Evolutionary conservation across 2,329 filamentous ascomycete species (phyloP), one percentile per base, ranked within the genome.

Genomic region (Botrytis paeoniae): DNA sequence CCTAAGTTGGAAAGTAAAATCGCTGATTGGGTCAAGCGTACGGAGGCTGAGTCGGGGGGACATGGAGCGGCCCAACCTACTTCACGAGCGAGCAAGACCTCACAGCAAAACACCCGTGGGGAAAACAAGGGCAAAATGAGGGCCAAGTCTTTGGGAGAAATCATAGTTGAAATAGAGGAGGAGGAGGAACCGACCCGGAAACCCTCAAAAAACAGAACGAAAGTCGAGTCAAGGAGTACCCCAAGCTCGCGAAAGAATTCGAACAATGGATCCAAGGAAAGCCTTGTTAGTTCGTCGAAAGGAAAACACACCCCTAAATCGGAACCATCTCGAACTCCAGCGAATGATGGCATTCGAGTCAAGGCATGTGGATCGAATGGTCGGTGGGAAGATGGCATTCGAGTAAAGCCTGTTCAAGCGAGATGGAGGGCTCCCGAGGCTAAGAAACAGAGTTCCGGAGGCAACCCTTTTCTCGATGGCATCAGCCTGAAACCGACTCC

Each of bases 1-100:
- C 88, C 88, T 4, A 81, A 86, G 0, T 84, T 89, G 6, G 84
- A 88, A 64, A 87, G 83, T 76, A 91, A 90, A 80, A 87, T 91
- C 75, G 86, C 87, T 75, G 86, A 89, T 65, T 91, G 89, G 89
- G 89, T 88, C 0, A 77, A 78, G 60, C 75, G 78, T 29, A 79
- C 75, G 18, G 76, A 74, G 48, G 70, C 70, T 45, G 70, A 72
- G 14, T 12, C 70, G 8, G 39, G 25, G 35, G 32, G 43, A 18
- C 37, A 68, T 25, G 45, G 29, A 48, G 70, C 22, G 25, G 25
- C 57, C 12, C 62, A 72, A 22, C 22, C 54, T 45, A 29, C 43
- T 10, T n/a, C 70, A 25, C 63, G 51, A 51, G 16, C 41, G 16
- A 66, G 37, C 57, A 69, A 62, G 16, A 69, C 32, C 71, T 32